Conservation (phyloP, 1,139 yeast genomes). For the Lodderomyces jiufengensis region DNA sequence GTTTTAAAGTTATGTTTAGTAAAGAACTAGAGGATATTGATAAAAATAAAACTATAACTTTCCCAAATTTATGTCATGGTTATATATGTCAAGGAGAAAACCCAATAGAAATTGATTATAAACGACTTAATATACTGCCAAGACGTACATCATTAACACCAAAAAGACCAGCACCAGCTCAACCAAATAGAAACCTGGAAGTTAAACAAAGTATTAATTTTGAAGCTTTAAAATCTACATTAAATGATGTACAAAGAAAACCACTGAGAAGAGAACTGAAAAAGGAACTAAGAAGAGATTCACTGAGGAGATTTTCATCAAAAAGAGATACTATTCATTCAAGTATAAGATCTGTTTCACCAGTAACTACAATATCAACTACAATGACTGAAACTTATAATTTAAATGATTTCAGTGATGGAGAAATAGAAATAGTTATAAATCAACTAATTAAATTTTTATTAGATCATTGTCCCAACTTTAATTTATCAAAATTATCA, state of each 20-base stretch:
- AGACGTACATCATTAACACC: constrained; percentile 5
- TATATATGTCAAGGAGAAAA: constrained; percentile 5
- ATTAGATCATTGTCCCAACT: constrained; percentile 20
- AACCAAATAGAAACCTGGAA: constrained; percentile 1
- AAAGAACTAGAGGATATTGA: constrained; percentile 4
- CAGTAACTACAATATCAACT: constrained; percentile 19
- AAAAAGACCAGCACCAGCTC: constrained; percentile 9
- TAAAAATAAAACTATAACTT: constrained; percentile 1
- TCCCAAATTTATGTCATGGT: constrained; percentile 8
- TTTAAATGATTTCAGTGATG: neutral
- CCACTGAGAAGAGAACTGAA: neutral
- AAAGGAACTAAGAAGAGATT: constrained; percentile 1
- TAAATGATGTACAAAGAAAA: constrained; percentile 1
- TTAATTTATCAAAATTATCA: constrained; percentile 25
- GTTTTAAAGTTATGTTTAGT: constrained; percentile 19
- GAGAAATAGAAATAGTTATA: constrained; percentile 23
- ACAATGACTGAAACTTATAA: constrained; percentile 15
- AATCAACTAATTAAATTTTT: constrained; percentile 28
- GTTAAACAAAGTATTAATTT: constrained; percentile 5
- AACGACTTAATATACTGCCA: neutral
- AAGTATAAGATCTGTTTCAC: constrained; percentile 17
- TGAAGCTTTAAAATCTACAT: constrained; percentile 7
- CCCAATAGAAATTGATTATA: constrained; percentile 1
- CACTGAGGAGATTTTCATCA: neutral
- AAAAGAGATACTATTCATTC: constrained; percentile 3